Conservation (phyloP, 306 rosid genomes). For the Cucumis hystrix region DNA sequence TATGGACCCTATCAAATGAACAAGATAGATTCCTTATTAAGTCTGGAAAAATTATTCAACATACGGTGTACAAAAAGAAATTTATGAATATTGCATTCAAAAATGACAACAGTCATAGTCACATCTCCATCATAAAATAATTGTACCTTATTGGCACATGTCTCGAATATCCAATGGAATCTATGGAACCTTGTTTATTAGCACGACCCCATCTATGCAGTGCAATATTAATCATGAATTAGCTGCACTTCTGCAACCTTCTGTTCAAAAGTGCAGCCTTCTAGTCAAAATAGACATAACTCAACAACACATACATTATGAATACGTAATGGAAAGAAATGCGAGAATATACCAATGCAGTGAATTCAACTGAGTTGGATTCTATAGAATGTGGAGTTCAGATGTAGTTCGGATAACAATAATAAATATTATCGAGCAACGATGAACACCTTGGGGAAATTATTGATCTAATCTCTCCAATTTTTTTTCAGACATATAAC, state of each 20-base stretch:
- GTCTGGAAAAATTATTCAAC: neutral
- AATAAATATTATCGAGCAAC: slow-evolving; percentile 26
- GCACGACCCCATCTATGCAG: neutral
- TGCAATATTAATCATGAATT: neutral
- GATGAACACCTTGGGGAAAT: slow-evolving; percentile 33
- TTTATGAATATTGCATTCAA: neutral
- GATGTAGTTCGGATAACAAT: slow-evolving; percentile 42
- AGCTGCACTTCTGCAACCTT: neutral
- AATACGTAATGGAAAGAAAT: neutral
- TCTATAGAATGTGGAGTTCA: slow-evolving; percentile 15
- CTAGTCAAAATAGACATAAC: neutral
- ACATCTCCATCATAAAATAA: neutral
- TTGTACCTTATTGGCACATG: neutral
- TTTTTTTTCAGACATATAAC: neutral
- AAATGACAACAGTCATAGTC: neutral
- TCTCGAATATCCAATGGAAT: neutral
- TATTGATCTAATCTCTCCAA: neutral
- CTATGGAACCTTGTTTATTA: neutral
- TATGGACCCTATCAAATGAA: neutral
- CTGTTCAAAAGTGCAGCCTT: neutral
- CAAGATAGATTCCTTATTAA: neutral
- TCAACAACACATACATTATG: neutral
- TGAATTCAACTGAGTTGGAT: neutral
- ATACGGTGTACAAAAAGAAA: neutral
- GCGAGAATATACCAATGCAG: neutral